Percentiles rank a stretch among this genome's conserved stretches.
Evolutionary conservation across 805 yeast species (phyloP).

Genomic region (Yarrowia sp.): DNA sequence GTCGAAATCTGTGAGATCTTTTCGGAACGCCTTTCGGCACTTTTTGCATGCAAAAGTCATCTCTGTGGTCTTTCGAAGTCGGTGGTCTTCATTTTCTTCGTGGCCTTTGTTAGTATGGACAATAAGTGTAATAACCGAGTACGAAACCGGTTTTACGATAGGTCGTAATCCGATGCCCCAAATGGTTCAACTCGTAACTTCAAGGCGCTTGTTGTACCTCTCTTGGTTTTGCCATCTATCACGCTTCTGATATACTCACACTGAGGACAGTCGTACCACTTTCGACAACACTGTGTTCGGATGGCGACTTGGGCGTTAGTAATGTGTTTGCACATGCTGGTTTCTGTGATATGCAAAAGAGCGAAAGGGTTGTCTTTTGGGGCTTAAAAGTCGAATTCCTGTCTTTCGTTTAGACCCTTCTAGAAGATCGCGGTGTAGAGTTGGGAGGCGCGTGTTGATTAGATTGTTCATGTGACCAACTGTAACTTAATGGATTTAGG

Average conservation of each 20-base stretch:
- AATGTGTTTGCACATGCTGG: slow-evolving; percentile 48
- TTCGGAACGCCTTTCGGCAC: slow-evolving; percentile 50
- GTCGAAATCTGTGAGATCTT: slow-evolving; percentile 49
- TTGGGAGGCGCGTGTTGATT: slow-evolving; percentile 36
- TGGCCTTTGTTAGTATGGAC: slow-evolving; percentile 44
- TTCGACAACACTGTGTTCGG: slow-evolving; percentile 48
- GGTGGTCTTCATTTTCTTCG: slow-evolving; percentile 47
- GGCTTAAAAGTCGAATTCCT: neutral
- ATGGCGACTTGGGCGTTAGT: slow-evolving; percentile 50
- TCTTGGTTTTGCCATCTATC: no score
- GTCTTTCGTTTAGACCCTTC: neutral
- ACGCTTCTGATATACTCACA: slow-evolving; percentile 42
- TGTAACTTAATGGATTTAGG: neutral
- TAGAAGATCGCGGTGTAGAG: slow-evolving; percentile 13
- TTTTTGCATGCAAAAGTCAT: slow-evolving; percentile 49
- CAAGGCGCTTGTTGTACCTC: no score
- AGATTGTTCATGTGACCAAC: slow-evolving; percentile 31
- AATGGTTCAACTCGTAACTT: no score
- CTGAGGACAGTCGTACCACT: slow-evolving; percentile 50
- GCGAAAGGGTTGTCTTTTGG: neutral
- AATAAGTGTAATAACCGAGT: no score
- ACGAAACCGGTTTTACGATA: no score
- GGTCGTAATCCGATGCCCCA: no score
- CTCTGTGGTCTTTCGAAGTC: slow-evolving; percentile 48
- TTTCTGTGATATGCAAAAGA: neutral